Percentiles rank a stretch among this genome's conserved stretches.
Evolutionary conservation across 306 rosid genomes (phyloP).

Genomic region (peach (Prunus persica)): DNA sequence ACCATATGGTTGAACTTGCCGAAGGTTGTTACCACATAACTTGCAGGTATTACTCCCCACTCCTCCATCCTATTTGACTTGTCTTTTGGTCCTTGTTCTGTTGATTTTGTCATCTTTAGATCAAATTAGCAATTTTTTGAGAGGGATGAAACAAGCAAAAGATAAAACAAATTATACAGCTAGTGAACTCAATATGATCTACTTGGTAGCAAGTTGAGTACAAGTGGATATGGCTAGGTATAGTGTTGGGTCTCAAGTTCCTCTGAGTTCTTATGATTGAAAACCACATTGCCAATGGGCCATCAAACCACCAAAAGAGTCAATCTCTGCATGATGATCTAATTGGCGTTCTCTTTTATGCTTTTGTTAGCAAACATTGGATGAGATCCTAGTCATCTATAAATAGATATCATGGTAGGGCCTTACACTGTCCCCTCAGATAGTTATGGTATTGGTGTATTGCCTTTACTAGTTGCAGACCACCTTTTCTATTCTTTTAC

Average conservation of each 20-base stretch:
- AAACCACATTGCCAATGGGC: not conserved
- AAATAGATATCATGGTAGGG: not conserved
- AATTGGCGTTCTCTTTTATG: too few relatives aligned
- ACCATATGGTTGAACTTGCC: constrained; percentile 74
- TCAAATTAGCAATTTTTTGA: not conserved
- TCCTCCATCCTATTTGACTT: not conserved
- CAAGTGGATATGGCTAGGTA: too few relatives aligned
- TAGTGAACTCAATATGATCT: not conserved
- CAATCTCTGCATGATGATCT: not conserved
- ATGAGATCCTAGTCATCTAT: not conserved
- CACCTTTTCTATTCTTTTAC: not conserved
- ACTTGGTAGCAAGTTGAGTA: not conserved
- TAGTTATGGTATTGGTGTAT: not conserved
- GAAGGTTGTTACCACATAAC: constrained; percentile 94
- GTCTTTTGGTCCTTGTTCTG: not conserved
- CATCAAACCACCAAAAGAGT: not conserved
- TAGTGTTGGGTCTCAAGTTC: too few relatives aligned
- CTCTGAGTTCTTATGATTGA: too few relatives aligned
- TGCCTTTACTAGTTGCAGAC: not conserved
- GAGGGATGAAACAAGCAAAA: not conserved
- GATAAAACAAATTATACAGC: not conserved
- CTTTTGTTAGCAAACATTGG: not conserved
- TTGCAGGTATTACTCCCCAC: constrained; percentile 60
- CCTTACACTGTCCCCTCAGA: not conserved
- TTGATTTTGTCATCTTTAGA: not conserved